Base-by-base conservation (phyloP, 2,329 filamentous ascomycete genomes). In the Claviceps sorghi region DNA sequence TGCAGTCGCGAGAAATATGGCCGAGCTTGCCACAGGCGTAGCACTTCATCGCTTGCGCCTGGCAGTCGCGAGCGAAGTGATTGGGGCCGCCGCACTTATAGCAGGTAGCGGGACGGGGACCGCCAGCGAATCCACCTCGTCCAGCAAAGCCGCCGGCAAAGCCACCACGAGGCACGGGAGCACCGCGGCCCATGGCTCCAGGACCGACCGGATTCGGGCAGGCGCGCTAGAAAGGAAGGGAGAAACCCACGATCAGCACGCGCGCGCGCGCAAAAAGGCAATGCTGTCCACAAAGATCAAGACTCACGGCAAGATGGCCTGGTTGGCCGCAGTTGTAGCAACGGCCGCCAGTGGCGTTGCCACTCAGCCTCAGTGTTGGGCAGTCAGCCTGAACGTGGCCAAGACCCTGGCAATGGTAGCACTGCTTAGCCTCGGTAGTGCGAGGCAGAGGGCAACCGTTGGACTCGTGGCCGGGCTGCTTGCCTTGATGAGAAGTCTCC, bases 311-410 rank as follows among this genome's bases (percentile, higher is more conserved):
- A 72, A 97, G 77, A 70, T 98, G 93, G 54, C 93, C 93, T 56
- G 85, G 82, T 69, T 95, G 84, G 61, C 88, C 90, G 70, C 93
- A 98, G 73, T 88, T 93, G 74, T 98, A 98, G 83, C 93, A 98
- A 62, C 89, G 88, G 58, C 88, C 88, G 67, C 85, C 83, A 55
- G 84, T 83, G 57, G 83, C 80, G 61, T 84, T 85, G 59, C 86
- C 90, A 70, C 83, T 95, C 69, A 98, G 72, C 61, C 93, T 88
- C 58, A 98, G 81, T 57, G 93, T 97, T 64, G 93, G 93, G 80
- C 93, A 98, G 71, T 98, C 93, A 61, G 93, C 93, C 77, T 98
- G 93, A 64, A 98, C 93, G 69, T 98, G 93, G 60, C 93, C 93
- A 56, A 97, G 81, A 54, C 93, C 93, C 77, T 97, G 93, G 79